phyloP scores from a whole-genome alignment of 179 eudicot species.

The Spinacia oleracea region DNA sequence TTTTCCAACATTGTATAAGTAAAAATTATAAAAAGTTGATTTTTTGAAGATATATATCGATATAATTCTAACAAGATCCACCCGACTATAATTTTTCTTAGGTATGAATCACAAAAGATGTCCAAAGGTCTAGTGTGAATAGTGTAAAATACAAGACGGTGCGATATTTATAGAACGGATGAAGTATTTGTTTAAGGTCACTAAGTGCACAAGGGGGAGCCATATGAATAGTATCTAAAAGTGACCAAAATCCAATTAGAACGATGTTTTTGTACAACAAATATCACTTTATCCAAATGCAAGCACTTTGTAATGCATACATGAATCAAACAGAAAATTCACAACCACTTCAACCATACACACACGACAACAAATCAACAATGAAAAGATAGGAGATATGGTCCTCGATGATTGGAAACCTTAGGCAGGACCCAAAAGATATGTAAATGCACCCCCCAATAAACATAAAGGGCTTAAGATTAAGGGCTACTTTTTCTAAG shows the following conservation, averaged over 20 bases:
- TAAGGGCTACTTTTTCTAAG: conserved; percentile 2
- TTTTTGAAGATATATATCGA: no score
- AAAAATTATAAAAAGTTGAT: no score
- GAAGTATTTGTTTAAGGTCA: conserved; percentile 13
- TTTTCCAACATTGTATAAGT: no score
- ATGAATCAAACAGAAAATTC: conserved; percentile 2
- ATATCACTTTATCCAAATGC: conserved; percentile 11
- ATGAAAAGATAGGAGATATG: conserved; percentile 26
- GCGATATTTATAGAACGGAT: no score
- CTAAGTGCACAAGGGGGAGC: neutral
- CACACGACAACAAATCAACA: conserved; percentile 15
- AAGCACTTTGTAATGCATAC: conserved; percentile 18
- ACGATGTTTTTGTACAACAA: conserved; percentile 9
- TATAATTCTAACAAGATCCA: no score
- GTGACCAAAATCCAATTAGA: conserved; percentile 21
- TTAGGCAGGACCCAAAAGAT: conserved; percentile 17
- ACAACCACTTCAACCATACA: neutral
- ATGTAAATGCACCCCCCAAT: conserved; percentile 1
- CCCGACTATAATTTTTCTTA: no score
- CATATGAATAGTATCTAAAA: neutral
- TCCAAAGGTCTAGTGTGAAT: no score
- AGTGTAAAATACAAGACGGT: no score
- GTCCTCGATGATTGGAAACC: conserved; percentile 23
- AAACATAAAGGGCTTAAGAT: neutral
- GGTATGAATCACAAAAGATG: no score